phyloP scores from a whole-genome alignment of 495 filamentous ascomycete species.

The Jackrogersella minutella region DNA sequence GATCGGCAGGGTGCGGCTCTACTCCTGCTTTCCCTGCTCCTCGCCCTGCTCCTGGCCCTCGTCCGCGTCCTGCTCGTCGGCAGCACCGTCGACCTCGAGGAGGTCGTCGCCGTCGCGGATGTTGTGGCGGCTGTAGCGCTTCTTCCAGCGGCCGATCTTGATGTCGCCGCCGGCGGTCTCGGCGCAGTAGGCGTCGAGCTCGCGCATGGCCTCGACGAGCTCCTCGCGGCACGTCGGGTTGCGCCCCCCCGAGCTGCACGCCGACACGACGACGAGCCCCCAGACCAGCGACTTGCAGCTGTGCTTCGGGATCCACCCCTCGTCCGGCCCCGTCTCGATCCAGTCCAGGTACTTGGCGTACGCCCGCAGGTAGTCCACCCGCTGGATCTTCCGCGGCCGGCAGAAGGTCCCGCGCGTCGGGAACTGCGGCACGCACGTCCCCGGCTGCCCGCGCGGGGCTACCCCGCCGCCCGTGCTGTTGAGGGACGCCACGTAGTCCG shows the following conservation, averaged over 20 bases:
- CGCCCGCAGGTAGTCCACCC: slow-evolving; percentile 24
- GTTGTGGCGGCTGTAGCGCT: slow-evolving; percentile 30
- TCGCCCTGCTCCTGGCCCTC: neutral
- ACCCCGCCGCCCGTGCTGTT: neutral
- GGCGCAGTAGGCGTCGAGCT: slow-evolving; percentile 41
- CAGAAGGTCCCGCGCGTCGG: slow-evolving; percentile 25
- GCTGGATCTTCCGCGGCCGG: slow-evolving; percentile 10
- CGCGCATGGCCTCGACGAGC: slow-evolving; percentile 41
- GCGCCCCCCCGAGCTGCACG: slow-evolving; percentile 14
- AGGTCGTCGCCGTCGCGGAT: slow-evolving; percentile 18
- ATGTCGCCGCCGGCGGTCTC: slow-evolving; percentile 21
- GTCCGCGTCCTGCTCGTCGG: neutral
- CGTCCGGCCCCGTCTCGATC: slow-evolving; percentile 29
- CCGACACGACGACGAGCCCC: slow-evolving; percentile 3
- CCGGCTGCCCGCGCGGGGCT: neutral
- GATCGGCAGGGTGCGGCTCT: too few species aligned
- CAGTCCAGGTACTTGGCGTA: slow-evolving; percentile 29
- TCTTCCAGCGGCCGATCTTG: slow-evolving; percentile 15
- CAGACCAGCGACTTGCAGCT: slow-evolving; percentile 26
- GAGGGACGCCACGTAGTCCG: neutral
- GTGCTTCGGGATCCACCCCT: slow-evolving; percentile 20
- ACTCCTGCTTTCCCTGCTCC: neutral
- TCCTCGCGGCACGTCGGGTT: slow-evolving; percentile 31
- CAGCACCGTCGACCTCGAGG: neutral
- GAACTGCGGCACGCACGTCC: slow-evolving; percentile 20